A percentile compares a stretch with the other conserved stretches of the same genome.
Evolutionary conservation across 2,329 filamentous ascomycete species (phyloP).

Genomic region (Cladobotryum protrusum): DNA sequence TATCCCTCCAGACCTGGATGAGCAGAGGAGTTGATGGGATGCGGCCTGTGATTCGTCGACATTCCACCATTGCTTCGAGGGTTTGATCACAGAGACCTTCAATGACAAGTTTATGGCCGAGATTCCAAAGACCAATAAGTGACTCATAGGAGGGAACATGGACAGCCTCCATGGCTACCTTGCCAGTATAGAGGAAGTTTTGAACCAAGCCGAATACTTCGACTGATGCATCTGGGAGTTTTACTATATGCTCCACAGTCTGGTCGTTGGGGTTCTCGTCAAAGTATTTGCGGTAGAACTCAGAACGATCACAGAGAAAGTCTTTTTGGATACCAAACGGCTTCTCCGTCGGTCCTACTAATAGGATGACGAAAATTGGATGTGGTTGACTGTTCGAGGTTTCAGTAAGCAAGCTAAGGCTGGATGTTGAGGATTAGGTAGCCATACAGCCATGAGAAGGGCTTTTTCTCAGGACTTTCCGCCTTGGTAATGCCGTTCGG

Average conservation of each 20-base stretch:
- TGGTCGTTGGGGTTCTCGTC: constrained; percentile 26
- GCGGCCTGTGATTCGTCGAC: constrained; percentile 43
- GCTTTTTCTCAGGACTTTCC: constrained; percentile 3
- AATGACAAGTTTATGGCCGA: constrained; percentile 46
- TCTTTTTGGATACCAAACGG: constrained; percentile 55
- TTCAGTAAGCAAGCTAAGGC: not conserved
- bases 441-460: constrained; percentile 35
- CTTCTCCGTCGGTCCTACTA: constrained; percentile 45
- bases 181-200: constrained; percentile 47
- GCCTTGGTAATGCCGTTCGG: not conserved
- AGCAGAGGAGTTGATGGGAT: constrained; percentile 55
- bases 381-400: constrained; percentile 38
- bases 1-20: constrained; percentile 56
- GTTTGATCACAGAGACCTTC: constrained; percentile 50
- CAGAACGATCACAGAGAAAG: constrained; percentile 48
- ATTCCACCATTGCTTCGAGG: constrained; percentile 53
- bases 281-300: constrained; percentile 43
- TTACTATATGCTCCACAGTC: constrained; percentile 44
- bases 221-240: constrained; percentile 40
- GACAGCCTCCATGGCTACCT: constrained; percentile 37
- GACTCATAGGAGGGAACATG: constrained; percentile 47
- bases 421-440: not conserved
- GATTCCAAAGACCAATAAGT: constrained; percentile 51
- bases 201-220: constrained; percentile 52
- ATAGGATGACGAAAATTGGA: constrained; percentile 48